A percentile compares a stretch with the other conserved stretches of the same genome.
phyloP scores from a whole-genome alignment of 352 stramenopile genomes.

The Globisporangium barbulae region DNA sequence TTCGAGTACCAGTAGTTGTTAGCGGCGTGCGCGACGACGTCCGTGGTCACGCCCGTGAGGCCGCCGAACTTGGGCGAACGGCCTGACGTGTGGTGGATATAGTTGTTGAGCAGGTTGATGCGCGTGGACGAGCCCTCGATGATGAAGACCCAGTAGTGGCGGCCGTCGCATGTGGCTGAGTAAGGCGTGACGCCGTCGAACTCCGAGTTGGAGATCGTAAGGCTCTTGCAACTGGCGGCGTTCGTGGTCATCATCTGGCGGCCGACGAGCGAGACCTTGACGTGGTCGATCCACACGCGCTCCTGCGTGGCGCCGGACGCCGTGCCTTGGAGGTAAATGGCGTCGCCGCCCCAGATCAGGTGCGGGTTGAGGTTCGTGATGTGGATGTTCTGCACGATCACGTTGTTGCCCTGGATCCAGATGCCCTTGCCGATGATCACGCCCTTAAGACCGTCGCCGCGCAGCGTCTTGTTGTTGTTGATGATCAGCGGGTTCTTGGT shows the following conservation, averaged over 20 bases:
- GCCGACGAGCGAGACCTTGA: conserved; percentile 25
- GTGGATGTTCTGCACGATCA: conserved; percentile 41
- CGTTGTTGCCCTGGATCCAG: conserved; percentile 29
- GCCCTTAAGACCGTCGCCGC: conserved; percentile 25
- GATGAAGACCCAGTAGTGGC: conserved; percentile 38
- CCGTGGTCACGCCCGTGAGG: conserved; percentile 10
- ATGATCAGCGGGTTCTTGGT: conserved; percentile 29
- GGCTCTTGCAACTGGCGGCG: conserved; percentile 23
- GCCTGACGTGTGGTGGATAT: conserved; percentile 33
- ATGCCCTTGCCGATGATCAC: conserved; percentile 35
- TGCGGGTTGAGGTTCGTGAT: conserved; percentile 41
- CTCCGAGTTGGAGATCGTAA: conserved; percentile 37
- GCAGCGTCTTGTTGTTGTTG: conserved; percentile 34
- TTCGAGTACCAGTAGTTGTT: conserved; percentile 23
- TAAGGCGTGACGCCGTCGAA: conserved; percentile 31
- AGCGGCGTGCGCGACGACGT: conserved; percentile 20
- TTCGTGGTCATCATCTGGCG: conserved; percentile 35
- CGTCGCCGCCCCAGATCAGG: conserved; percentile 20
- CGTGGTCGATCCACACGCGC: conserved; percentile 40
- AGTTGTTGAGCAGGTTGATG: conserved; percentile 35
- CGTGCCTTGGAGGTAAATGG: conserved; percentile 16
- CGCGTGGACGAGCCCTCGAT: conserved; percentile 26
- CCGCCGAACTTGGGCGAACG: conserved; percentile 30
- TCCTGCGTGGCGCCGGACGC: conserved; percentile 18
- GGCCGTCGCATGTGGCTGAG: conserved; percentile 31